Evolutionary conservation across 2,329 filamentous ascomycete genomes (phyloP), one percentile per base, ranked within the genome.

Genomic region (Diaporthe ampelina): DNA sequence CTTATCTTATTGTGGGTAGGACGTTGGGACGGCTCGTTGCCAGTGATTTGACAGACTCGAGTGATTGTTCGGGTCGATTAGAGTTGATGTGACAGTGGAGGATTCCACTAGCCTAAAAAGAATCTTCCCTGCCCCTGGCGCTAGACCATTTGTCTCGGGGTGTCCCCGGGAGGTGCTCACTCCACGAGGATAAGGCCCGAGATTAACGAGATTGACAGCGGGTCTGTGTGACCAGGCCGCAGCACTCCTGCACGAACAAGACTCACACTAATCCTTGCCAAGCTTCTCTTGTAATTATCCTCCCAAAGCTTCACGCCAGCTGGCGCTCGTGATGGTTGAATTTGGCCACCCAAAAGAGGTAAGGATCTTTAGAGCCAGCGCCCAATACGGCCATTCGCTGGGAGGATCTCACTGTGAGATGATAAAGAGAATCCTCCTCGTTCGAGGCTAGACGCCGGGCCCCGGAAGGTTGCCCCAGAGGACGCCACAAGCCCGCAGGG

Each of bases 191-290:
- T 54, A 68, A 68, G 63, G 48, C 63, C 63, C 63, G 63, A 68
- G 63, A 68, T 68, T 68, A 68, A 68, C 63, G 63, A 68, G 63
- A 68, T 68, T 68, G 63, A 68, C 63, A 68, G 63, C 63, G 63
- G 63, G 63, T 54, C 63, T 68, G 63, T 68, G 63, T 68, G 45
- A 40, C 63, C 48, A 24, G 61, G 61, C 45, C 32, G 63, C 63
- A 35, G 63, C 63, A 67, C 29, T 24, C 63, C n/a, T 52, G 29
- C 63, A 21, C 63, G 63, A 54, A 67, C 63, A 54, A 40, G 63
- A 54, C 48, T 40, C 32, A 21, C 21, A 21, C 63, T 40, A 68
- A 68, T 68, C 63, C 63, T 29, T 68, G 63, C 48, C 48, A 68
- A 68, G 63, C 48, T 68, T 68, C 63, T 54, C 29, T 29, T 54